Conservation (phyloP, 768 basidiomycete genomes). For the Mycena pura region DNA sequence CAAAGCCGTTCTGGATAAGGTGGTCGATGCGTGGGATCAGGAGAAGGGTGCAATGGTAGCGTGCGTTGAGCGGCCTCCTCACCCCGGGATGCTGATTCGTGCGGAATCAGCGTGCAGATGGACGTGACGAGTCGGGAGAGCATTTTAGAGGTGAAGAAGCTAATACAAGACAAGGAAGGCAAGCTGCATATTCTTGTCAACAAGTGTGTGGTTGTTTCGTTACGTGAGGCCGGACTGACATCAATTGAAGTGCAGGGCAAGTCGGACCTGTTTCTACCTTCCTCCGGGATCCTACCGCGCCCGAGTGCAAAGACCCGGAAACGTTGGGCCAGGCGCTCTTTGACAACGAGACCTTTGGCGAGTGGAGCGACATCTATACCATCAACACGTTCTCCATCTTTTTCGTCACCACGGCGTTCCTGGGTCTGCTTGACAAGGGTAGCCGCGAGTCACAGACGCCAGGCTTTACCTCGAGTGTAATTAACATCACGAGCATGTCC, state of each 20-base stretch:
- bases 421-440: conserved; percentile 77
- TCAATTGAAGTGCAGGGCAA: conserved; percentile 69
- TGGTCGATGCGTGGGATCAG: conserved; percentile 54
- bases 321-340: conserved; percentile 75
- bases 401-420: conserved; percentile 78
- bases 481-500: conserved; percentile 83
- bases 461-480: conserved; percentile 67
- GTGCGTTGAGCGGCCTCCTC: conserved; percentile 49
- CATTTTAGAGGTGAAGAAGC: conserved; percentile 60
- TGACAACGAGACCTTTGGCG: conserved; percentile 65
- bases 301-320: conserved; percentile 67
- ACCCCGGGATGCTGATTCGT: neutral
- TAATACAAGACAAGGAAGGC: conserved; percentile 65
- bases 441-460: conserved; percentile 55
- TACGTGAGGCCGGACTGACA: neutral
- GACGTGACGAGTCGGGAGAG: conserved; percentile 76
- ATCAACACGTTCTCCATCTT: conserved; percentile 81
- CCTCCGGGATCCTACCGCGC: conserved; percentile 60
- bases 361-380: conserved; percentile 66
- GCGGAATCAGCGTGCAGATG: conserved; percentile 60
- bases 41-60: conserved; percentile 60
- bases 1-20: conserved; percentile 65
- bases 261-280: conserved; percentile 67
- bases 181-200: conserved; percentile 82
- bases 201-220: conserved; percentile 58